phyloP scores from a whole-genome alignment of 2,329 filamentous ascomycete species.

The Sporothrix phasma region DNA sequence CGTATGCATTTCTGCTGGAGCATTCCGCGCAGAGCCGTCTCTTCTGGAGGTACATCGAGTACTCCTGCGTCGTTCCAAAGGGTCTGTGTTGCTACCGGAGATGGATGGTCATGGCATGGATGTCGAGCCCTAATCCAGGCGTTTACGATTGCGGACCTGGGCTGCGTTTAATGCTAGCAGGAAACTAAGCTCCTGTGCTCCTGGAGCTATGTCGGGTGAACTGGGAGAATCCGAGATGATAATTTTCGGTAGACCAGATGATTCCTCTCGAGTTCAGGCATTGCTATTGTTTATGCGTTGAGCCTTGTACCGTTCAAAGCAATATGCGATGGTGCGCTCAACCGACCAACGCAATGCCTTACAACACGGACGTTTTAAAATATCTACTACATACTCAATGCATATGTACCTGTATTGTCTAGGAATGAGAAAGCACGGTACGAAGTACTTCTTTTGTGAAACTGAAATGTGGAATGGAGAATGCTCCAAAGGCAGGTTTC shows the following conservation, averaged over 20 bases:
- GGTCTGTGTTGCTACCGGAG: neutral
- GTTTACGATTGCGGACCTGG: neutral
- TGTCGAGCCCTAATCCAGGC: neutral
- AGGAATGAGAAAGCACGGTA: no score
- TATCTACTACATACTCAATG: no score
- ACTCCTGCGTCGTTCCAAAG: neutral
- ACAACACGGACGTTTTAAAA: no score
- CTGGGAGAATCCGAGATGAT: neutral
- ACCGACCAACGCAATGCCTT: no score
- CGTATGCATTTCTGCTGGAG: neutral
- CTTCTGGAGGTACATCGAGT: neutral
- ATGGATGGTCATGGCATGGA: neutral
- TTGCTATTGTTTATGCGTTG: neutral
- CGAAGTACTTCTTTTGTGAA: no score
- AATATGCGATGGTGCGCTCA: neutral
- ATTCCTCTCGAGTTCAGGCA: neutral
- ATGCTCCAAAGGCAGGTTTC: no score
- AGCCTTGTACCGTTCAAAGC: neutral
- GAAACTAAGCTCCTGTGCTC: neutral
- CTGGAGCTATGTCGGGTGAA: neutral
- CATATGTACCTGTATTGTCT: no score
- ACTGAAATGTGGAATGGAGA: no score
- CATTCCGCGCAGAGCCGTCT: neutral
- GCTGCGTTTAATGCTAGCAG: neutral
- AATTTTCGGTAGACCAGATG: neutral